Percentiles rank a stretch among this genome's conserved stretches.
Conservation (phyloP, 495 filamentous ascomycete species). For the Platismatia glauca region DNA sequence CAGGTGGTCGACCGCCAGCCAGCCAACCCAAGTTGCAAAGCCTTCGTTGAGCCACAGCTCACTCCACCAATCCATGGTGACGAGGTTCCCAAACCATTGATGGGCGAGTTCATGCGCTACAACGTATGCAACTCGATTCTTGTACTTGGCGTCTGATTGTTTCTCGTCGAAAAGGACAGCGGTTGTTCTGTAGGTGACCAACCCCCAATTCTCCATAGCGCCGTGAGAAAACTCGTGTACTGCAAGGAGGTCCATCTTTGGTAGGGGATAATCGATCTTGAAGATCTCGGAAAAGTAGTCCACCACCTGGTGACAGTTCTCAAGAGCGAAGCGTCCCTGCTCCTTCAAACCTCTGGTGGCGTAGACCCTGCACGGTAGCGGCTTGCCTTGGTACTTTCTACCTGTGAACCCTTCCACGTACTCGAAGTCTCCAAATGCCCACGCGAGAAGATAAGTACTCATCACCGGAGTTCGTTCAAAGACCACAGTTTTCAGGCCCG, state of each 20-base stretch:
- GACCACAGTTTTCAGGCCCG: slow-evolving; percentile 64
- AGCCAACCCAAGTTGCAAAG: slow-evolving; percentile 97
- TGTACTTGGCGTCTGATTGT: slow-evolving; percentile 76
- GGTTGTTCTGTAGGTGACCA: slow-evolving; percentile 91
- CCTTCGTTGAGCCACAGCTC: slow-evolving; percentile 96
- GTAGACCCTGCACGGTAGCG: slow-evolving; percentile 88
- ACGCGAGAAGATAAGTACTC: slow-evolving; percentile 95
- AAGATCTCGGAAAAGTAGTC: slow-evolving; percentile 96
- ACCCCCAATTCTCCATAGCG: slow-evolving; percentile 84
- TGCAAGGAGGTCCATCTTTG: slow-evolving; percentile 88
- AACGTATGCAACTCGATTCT: slow-evolving; percentile 87
- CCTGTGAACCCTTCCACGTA: slow-evolving; percentile 85
- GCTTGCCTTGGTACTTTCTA: slow-evolving; percentile 79
- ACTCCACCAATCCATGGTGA: slow-evolving; percentile 77
- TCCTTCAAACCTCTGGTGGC: slow-evolving; percentile 84
- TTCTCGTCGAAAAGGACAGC: slow-evolving; percentile 89
- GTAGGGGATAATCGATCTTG: slow-evolving; percentile 87
- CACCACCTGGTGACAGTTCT: slow-evolving; percentile 78
- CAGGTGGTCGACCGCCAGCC: slow-evolving; percentile 83
- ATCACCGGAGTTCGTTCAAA: slow-evolving; percentile 86
- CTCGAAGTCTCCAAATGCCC: slow-evolving; percentile 95
- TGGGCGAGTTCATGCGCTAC: slow-evolving; percentile 90
- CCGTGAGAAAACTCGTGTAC: slow-evolving; percentile 91
- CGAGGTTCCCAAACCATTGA: slow-evolving; percentile 98
- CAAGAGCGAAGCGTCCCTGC: slow-evolving; percentile 76